These are phyloP conservation scores for Ceratobasidium sp. DNA, from an alignment of 1,284 basidiomycete genomes.

Conservation along the genomic window DNA sequence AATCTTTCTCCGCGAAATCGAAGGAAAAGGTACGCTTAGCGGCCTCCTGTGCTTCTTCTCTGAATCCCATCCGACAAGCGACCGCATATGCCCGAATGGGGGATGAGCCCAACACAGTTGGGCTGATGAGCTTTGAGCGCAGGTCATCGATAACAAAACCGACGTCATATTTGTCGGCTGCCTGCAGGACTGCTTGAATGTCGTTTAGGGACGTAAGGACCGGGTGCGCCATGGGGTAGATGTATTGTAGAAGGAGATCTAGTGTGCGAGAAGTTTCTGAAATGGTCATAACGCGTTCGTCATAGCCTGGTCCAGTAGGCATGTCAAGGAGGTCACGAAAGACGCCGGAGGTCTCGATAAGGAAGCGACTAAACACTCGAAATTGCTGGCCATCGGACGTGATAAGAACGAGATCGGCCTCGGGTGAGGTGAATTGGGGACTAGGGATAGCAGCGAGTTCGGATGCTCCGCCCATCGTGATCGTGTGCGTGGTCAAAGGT, in stretches of 20 bases:
- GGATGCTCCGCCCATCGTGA: conserved; percentile 18
- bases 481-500: conserved; percentile 10
- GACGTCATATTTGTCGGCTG: conserved; percentile 40
- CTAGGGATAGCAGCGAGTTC: neutral
- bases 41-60: conserved; percentile 34
- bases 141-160: conserved; percentile 37
- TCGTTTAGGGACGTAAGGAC: conserved; percentile 12
- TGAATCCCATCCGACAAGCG: conserved; percentile 36
- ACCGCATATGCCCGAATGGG: conserved; percentile 30
- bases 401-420: conserved; percentile 40
- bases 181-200: conserved; percentile 29
- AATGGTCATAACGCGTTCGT: conserved; percentile 36
- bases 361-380: conserved; percentile 39
- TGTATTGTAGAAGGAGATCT: conserved; percentile 37
- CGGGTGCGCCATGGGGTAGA: conserved; percentile 41
- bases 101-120: conserved; percentile 11
- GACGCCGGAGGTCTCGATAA: conserved; percentile 38
- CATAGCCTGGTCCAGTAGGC: conserved; percentile 14
- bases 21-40: conserved; percentile 36
- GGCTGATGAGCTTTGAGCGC: conserved; percentile 28
- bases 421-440: conserved; percentile 40
- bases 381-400: conserved; percentile 30
- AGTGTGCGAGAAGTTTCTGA: conserved; percentile 30
- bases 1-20: conserved; percentile 39
- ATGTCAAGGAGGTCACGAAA: conserved; percentile 37